Evolutionary conservation across 2,329 filamentous ascomycete genomes (phyloP).

Genomic region (Penicillium janthinellum): DNA sequence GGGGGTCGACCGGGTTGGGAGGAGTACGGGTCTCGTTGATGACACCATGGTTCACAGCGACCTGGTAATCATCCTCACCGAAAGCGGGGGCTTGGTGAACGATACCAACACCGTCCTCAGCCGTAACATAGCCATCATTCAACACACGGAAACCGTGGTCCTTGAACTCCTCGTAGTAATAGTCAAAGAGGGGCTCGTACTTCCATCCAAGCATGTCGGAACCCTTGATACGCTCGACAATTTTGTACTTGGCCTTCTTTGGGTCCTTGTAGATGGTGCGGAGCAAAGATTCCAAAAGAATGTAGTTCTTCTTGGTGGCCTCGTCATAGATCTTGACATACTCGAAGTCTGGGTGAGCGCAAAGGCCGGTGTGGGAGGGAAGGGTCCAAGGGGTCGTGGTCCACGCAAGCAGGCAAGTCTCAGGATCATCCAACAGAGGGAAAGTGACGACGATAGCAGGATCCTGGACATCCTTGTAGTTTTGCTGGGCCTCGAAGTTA

Average conservation of each 20-base stretch:
- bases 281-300: slow-evolving; percentile 79
- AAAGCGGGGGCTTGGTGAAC: slow-evolving; percentile 93
- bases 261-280: slow-evolving; percentile 88
- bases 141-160: slow-evolving; percentile 79
- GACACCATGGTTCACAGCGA: slow-evolving; percentile 74
- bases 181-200: slow-evolving; percentile 86
- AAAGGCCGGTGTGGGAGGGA: slow-evolving; percentile 76
- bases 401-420: slow-evolving; percentile 79
- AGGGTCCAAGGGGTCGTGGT: slow-evolving; percentile 89
- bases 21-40: slow-evolving; percentile 75
- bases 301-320: slow-evolving; percentile 77
- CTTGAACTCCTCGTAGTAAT: slow-evolving; percentile 87
- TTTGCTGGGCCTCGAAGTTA: slow-evolving; percentile 92
- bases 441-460: slow-evolving; percentile 88
- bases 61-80: slow-evolving; percentile 93
- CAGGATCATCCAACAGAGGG: slow-evolving; percentile 74
- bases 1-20: slow-evolving; percentile 89
- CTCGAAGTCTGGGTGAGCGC: slow-evolving; percentile 79
- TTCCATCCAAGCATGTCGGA: slow-evolving; percentile 85
- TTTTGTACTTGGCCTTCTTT: slow-evolving; percentile 91
- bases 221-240: slow-evolving; percentile 77
- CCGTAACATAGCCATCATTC: slow-evolving; percentile 82
- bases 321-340: slow-evolving; percentile 87
- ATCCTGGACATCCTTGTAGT: slow-evolving; percentile 91
- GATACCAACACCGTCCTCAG: slow-evolving; percentile 87